These are phyloP conservation scores for Pogostemon cablin DNA, from an alignment of 257 asterid species.

Conservation along the genomic window DNA sequence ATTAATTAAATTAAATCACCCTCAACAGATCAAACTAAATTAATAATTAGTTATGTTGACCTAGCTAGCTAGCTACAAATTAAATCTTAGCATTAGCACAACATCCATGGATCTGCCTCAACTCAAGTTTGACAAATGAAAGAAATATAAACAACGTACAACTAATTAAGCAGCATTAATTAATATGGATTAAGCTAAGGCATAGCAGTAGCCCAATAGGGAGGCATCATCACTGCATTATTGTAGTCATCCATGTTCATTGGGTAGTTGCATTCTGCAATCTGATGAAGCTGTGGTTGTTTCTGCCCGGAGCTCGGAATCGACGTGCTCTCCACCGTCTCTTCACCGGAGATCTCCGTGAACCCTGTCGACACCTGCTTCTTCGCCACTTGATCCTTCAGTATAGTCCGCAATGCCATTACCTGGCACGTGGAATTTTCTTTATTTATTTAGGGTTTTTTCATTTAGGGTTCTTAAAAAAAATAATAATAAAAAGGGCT, in stretches of 20 bases:
- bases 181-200: conserved; percentile 45
- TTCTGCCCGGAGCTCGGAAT: conserved; percentile 42
- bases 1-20: neutral
- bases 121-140: neutral
- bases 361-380: conserved; percentile 55
- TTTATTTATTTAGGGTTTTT: neutral
- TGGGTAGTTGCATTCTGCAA: conserved; percentile 49
- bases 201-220: conserved; percentile 55
- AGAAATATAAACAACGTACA: conserved; percentile 23
- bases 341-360: conserved; percentile 67
- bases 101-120: neutral
- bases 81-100: conserved; percentile 13
- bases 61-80: conserved; percentile 35
- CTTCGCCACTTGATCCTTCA: conserved; percentile 58
- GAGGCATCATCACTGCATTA: conserved; percentile 44
- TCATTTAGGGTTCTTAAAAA: too few relatives aligned
- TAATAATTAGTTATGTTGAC: conserved; percentile 19
- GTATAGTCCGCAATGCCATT: conserved; percentile 54
- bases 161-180: conserved; percentile 14
- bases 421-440: conserved; percentile 38
- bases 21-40: neutral
- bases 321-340: conserved; percentile 71
- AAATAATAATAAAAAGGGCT: too few relatives aligned
- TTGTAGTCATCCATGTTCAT: conserved; percentile 54
- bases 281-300: conserved; percentile 35